Conservation (phyloP, 1,284 basidiomycete genomes). For the Trichosporon ovoides region DNA sequence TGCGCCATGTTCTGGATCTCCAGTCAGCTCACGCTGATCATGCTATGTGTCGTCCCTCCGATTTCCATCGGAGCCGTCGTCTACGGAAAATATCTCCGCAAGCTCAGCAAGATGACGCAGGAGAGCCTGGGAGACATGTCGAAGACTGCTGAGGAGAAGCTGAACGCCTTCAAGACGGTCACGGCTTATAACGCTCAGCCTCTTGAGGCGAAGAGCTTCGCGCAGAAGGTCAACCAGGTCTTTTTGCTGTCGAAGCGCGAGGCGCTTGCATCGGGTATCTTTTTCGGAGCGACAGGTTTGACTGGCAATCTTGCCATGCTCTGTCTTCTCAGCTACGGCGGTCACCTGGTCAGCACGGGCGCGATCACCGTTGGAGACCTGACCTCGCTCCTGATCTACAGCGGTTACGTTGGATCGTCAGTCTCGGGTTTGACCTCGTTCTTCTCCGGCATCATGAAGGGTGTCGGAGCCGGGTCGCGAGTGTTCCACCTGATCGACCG, state of each 20-base stretch:
- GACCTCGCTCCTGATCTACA: slow-evolving; percentile 86
- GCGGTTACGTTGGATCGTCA: slow-evolving; percentile 58
- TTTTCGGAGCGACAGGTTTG: slow-evolving; percentile 89
- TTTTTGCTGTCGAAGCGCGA: slow-evolving; percentile 77
- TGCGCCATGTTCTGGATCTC: slow-evolving; percentile 96
- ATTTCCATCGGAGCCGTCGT: slow-evolving; percentile 93
- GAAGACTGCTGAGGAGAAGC: slow-evolving; percentile 82
- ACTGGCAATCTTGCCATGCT: slow-evolving; percentile 91
- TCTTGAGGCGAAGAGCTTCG: slow-evolving; percentile 61
- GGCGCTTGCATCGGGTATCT: slow-evolving; percentile 83
- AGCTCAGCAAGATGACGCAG: slow-evolving; percentile 84
- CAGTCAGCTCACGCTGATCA: slow-evolving; percentile 79
- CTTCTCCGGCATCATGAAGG: slow-evolving; percentile 49
- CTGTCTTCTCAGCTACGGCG: slow-evolving; percentile 85
- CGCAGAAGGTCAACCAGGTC: slow-evolving; percentile 60
- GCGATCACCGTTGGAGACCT: slow-evolving; percentile 86
- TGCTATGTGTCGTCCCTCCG: slow-evolving; percentile 91
- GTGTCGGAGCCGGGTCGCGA: slow-evolving; percentile 80
- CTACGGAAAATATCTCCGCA: slow-evolving; percentile 91
- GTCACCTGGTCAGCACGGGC: slow-evolving; percentile 79
- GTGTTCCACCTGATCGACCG: slow-evolving; percentile 91
- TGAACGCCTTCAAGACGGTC: slow-evolving; percentile 88
- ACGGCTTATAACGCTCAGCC: slow-evolving; percentile 75
- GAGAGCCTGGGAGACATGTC: slow-evolving; percentile 93
- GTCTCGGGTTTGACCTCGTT: slow-evolving; percentile 50